Base-by-base conservation (phyloP, 345 rosid species). In the Euphorbia peplus region DNA sequence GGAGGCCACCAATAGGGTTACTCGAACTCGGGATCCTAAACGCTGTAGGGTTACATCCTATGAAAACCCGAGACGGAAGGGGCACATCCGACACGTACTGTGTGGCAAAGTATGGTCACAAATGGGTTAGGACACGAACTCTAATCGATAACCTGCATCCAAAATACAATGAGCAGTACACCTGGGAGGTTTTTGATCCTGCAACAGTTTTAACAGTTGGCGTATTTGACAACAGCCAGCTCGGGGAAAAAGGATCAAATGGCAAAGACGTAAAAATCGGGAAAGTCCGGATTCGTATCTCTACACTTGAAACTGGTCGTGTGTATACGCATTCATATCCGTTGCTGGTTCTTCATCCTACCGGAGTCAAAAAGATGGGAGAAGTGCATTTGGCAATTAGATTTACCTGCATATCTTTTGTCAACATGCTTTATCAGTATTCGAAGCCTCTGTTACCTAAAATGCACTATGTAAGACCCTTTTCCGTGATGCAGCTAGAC, bases 391-490 rank as follows among this genome's bases (percentile, higher is more conserved):
- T 76, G 75, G 80, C 80, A 35, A 76, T 76, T 3, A 76, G 79
- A 56, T 76, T 76, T 28, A 76, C 75, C 18, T 76, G 79, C 75
- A 62, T 56, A 16, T 76, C 76, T 52, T 71, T 71, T 22, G 76
- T 48, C 50, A 76, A 71, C 76, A 71, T 71, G 79, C 60, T 76
- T 61, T 71, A 39, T 67, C 79, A 76, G 71, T 76, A 76, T 63
- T 52, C 69, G 13, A 41, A 46, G 28, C 79, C 79, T 4, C 73
- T 76, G 7, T 25, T 76, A 42, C 79, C 79, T 10, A 76, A 76
- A 67, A 76, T 76, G 79, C 79, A 76, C 69, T 76, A 76, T 67
- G 68, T 67, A 14, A 76, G 79, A 64, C 79, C 79, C 24, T 76
- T 76, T 21, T 44, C 21, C 3, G 72, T 76, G 8, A 76, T 71